Percentiles rank a stretch among this genome's conserved stretches.
These are phyloP conservation scores for Microdochium paspali DNA, from an alignment of 2,329 filamentous ascomycete species.

Conservation along the genomic window DNA sequence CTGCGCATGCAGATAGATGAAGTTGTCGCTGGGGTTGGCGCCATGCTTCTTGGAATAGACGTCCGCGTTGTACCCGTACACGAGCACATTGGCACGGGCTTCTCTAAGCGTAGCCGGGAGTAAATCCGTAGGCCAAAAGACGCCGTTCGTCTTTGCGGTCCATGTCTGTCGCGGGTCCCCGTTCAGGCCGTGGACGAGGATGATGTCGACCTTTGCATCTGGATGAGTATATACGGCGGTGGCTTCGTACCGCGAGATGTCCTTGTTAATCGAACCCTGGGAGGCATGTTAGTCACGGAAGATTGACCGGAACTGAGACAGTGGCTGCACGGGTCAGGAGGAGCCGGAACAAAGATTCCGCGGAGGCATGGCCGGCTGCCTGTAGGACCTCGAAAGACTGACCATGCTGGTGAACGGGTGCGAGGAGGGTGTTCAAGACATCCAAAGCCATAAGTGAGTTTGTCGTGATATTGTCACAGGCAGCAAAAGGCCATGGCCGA, in stretches of 20 bases:
- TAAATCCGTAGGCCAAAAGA: conserved; percentile 63
- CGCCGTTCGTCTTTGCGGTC: conserved; percentile 37
- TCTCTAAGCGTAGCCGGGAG: conserved; percentile 50
- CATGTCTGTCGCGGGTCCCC: conserved; percentile 58
- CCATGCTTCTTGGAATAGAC: conserved; percentile 38
- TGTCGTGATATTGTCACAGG: no score
- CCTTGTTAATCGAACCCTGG: conserved; percentile 38
- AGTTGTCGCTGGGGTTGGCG: conserved; percentile 53
- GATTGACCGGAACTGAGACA: neutral
- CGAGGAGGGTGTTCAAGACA: no score
- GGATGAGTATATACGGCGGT: conserved; percentile 51
- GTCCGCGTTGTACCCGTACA: conserved; percentile 69
- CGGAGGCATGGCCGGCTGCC: no score
- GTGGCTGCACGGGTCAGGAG: no score
- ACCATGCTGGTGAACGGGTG: no score
- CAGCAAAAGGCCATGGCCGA: neutral
- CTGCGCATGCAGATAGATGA: conserved; percentile 63
- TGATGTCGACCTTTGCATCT: conserved; percentile 51
- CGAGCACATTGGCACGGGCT: conserved; percentile 53
- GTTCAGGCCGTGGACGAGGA: conserved; percentile 64
- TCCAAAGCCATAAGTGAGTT: no score
- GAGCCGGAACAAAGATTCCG: no score
- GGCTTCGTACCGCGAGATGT: conserved; percentile 46
- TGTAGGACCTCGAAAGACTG: no score
- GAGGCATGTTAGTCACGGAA: neutral